Conservation (phyloP, 129 eudicot genomes). For the Gnaphalium uliginosum region DNA sequence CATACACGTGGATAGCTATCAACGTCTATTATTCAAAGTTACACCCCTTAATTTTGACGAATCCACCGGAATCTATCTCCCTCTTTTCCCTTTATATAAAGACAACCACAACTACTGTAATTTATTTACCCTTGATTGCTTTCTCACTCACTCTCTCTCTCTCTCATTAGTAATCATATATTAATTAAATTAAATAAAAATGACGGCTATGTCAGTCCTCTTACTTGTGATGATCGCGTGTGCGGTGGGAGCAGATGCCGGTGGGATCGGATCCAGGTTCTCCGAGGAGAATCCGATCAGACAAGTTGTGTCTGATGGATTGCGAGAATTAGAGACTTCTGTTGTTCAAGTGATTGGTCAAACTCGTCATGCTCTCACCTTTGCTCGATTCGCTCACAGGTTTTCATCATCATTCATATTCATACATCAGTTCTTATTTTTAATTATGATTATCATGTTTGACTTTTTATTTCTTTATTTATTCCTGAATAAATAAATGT, state of each 20-base stretch:
- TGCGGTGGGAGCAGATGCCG: slow-evolving; percentile 37
- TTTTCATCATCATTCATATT: not conserved
- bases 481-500: not conserved
- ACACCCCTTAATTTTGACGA: not conserved
- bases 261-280: slow-evolving; percentile 42
- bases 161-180: too few species aligned
- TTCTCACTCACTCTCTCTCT: not conserved
- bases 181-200: not conserved
- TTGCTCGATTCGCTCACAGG: slow-evolving; percentile 95
- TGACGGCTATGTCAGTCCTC: slow-evolving; percentile 27
- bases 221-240: slow-evolving; percentile 32
- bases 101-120: not conserved
- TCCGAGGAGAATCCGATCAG: slow-evolving; percentile 74
- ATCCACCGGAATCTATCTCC: not conserved
- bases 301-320: slow-evolving; percentile 69
- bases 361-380: slow-evolving; percentile 75
- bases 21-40: slow-evolving; percentile 1
- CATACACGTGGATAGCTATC: slow-evolving; percentile 16
- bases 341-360: slow-evolving; percentile 59
- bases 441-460: slow-evolving; percentile 18
- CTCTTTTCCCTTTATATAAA: slow-evolving; percentile 6
- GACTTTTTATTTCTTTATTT: not conserved
- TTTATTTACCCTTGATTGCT: not conserved
- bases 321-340: slow-evolving; percentile 54
- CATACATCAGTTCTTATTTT: not conserved